A percentile compares a stretch with the other conserved stretches of the same genome.
These are phyloP conservation scores for Ustilago lituana DNA, from an alignment of 1,284 basidiomycete species.

Conservation along the genomic window DNA sequence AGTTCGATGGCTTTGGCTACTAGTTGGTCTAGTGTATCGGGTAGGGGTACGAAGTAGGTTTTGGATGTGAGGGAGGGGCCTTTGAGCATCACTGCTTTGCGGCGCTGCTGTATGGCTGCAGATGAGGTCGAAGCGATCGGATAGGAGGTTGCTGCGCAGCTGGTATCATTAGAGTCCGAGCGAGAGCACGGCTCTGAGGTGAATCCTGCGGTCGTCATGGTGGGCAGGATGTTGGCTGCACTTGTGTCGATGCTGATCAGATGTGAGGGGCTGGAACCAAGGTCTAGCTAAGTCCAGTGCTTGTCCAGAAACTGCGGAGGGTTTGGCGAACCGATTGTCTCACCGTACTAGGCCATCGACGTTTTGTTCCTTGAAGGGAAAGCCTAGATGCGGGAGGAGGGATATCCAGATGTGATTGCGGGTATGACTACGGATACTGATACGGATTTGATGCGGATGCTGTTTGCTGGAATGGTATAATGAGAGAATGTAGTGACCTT, in stretches of 20 bases:
- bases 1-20: conserved; percentile 55
- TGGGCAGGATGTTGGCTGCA: not conserved
- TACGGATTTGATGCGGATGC: not conserved
- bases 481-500: not conserved
- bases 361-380: too few relatives aligned
- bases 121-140: conserved; percentile 8
- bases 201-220: not conserved
- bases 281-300: too few relatives aligned
- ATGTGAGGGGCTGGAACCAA: too few relatives aligned
- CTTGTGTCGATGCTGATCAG: too few relatives aligned
- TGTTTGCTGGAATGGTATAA: not conserved
- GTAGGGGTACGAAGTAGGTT: conserved; percentile 59
- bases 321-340: too few relatives aligned
- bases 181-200: not conserved
- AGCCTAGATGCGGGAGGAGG: not conserved
- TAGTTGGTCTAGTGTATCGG: conserved; percentile 51
- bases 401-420: conserved; percentile 2
- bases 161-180: too few relatives aligned
- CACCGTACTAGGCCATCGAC: too few relatives aligned
- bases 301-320: too few relatives aligned
- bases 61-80: conserved; percentile 60
- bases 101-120: conserved; percentile 6
- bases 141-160: not conserved
- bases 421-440: not conserved
- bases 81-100: conserved; percentile 58